These are phyloP conservation scores for Gamsiella multidivaricata DNA, from an alignment of 192 early-diverging fungal genomes.

Conservation along the genomic window DNA sequence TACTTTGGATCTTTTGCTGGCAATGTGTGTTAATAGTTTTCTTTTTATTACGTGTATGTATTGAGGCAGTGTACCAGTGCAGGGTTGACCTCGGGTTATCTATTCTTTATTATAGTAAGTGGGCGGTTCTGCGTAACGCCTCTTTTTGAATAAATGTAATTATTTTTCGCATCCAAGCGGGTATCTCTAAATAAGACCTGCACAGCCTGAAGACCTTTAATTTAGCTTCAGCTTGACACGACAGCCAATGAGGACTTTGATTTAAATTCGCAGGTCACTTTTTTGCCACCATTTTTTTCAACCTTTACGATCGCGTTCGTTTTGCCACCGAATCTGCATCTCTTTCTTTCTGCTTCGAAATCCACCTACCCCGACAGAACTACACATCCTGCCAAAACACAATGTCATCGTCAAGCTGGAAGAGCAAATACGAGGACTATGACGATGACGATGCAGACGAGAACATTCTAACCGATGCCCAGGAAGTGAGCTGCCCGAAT, in stretches of 20 bases:
- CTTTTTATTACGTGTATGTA: no score
- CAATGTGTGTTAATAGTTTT: no score
- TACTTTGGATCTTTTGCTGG: no score
- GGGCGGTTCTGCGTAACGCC: no score
- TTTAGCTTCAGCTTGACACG: neutral
- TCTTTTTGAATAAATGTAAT: no score
- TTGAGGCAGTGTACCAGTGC: no score
- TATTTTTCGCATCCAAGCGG: no score
- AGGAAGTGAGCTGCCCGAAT: conserved; percentile 30
- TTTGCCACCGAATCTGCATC: neutral
- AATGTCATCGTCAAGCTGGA: conserved; percentile 45
- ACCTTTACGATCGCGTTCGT: neutral
- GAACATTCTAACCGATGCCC: conserved; percentile 45
- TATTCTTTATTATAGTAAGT: no score
- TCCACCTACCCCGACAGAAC: neutral
- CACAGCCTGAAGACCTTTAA: neutral
- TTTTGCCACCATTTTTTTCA: conserved; percentile 50
- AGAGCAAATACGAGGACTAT: conserved; percentile 36
- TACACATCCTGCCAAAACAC: neutral
- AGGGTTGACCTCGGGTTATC: no score
- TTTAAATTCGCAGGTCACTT: neutral
- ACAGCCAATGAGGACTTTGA: no score
- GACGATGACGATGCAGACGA: conserved; percentile 53
- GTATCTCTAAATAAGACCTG: no score
- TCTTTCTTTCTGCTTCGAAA: conserved; percentile 5